phyloP scores from a whole-genome alignment of 108 stramenopile species.

The Nannochloropsis oceanica region DNA sequence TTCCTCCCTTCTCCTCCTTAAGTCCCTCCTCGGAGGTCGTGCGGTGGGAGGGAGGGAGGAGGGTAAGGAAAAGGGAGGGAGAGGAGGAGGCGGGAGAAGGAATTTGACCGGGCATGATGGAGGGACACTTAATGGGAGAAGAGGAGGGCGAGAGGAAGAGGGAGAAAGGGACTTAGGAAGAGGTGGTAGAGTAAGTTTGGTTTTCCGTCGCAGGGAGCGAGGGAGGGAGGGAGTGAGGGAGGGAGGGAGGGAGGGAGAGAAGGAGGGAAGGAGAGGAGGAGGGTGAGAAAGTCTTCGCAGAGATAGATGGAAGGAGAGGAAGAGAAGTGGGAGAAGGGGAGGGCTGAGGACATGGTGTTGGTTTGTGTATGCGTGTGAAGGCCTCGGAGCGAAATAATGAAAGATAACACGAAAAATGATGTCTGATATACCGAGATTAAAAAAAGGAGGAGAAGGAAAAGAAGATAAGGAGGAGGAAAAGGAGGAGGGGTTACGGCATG shows the following conservation, averaged over 20 bases:
- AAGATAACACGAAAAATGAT: no score
- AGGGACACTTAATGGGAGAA: neutral
- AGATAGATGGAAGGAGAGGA: neutral
- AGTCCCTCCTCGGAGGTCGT: neutral
- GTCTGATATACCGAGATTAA: neutral
- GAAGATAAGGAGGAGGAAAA: neutral
- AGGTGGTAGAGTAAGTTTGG: neutral
- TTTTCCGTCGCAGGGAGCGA: neutral
- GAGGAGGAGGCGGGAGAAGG: neutral
- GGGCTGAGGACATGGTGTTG: neutral
- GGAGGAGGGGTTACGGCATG: no score
- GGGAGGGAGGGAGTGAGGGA: neutral
- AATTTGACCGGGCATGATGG: neutral
- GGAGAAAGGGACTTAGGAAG: neutral
- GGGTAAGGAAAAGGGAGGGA: neutral
- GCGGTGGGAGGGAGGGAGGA: neutral
- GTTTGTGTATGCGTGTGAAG: no score
- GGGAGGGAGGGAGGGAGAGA: neutral
- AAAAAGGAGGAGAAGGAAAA: neutral
- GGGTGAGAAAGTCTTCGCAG: neutral
- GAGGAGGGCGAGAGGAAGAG: neutral
- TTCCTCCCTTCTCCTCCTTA: neutral
- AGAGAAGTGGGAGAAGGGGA: neutral
- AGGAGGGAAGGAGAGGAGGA: neutral
- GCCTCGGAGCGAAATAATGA: no score